Conservation (phyloP, 371 early-diverging fungal genomes). For the Chytridium lagenaria region DNA sequence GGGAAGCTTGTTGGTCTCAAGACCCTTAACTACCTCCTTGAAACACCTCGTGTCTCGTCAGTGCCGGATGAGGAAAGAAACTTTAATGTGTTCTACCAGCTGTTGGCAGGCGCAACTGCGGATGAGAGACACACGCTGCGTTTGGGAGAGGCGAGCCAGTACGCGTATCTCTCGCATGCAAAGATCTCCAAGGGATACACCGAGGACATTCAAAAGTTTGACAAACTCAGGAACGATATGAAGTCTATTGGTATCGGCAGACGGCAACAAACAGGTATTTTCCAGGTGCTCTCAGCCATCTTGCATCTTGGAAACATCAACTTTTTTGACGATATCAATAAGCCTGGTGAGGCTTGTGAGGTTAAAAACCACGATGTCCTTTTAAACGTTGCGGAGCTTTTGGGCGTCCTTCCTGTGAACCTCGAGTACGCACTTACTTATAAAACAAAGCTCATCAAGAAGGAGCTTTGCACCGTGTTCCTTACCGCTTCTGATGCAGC, state of each 20-base stretch:
- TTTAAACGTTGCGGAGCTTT: conserved; percentile 74
- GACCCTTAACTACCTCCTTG: conserved; percentile 87
- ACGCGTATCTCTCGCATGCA: conserved; percentile 53
- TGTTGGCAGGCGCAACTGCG: conserved; percentile 63
- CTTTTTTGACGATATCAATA: conserved; percentile 61
- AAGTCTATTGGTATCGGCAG: conserved; percentile 80
- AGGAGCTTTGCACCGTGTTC: conserved; percentile 86
- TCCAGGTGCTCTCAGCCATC: conserved; percentile 85
- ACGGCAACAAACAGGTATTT: conserved; percentile 78
- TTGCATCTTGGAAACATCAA: conserved; percentile 88
- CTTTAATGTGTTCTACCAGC: conserved; percentile 89
- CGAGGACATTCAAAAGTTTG: conserved; percentile 48
- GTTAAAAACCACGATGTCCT: conserved; percentile 52
- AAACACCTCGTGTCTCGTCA: conserved; percentile 51
- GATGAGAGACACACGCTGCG: conserved; percentile 62
- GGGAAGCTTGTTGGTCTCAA: conserved; percentile 87
- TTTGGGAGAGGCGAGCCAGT: conserved; percentile 49
- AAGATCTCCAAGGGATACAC: conserved; percentile 12
- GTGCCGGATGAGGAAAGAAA: conserved; percentile 67
- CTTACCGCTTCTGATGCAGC: conserved; percentile 78
- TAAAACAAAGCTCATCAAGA: conserved; percentile 66
- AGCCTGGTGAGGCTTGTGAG: conserved; percentile 48
- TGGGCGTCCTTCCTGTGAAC: conserved; percentile 81
- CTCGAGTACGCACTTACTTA: conserved; percentile 86
- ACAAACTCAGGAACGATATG: conserved; percentile 67